Base-by-base conservation (phyloP, 2,329 filamentous ascomycete genomes). In the Pseudogymnoascus sp. region DNA sequence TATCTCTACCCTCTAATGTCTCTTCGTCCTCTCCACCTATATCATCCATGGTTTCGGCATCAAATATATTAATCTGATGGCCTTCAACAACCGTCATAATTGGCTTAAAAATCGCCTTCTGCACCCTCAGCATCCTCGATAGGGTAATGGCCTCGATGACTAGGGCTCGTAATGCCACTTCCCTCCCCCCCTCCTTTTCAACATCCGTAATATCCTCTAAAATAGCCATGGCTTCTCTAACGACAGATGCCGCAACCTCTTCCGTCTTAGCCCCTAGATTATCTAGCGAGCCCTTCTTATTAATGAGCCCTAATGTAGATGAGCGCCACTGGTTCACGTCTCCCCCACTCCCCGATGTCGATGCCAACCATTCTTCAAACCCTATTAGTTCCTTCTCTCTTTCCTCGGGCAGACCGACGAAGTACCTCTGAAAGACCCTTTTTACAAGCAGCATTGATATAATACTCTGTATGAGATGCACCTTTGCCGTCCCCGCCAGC, bases 281-380 rank as follows among this genome's bases (percentile, higher is more conserved):
- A 36, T 77, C 70, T 14, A 75, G 73, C 5, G 81, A 78, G 65
- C 84, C 83, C 69, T 83, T 83, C 63, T 80, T 80, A 61, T 61
- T 61, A 61, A 89, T 73, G 48, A 86, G 78, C 25, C 83, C 79
- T 43, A 89, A 78, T 1, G 86, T 89, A n/a, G 80, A 78, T 5
- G 86, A 84, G 41, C 87, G 84, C 86, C 86, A 89, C 71, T 86
- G 83, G 71, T 88, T 88, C 66, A 86, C 79, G 31, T 81, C 77
- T 66, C 84, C 81, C 54, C 78, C 76, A 4, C 82, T 79, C 60
- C 77, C 78, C 76, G 73, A 71, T 74, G 64, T 7, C 48, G 43
- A 65, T 10, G 67, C 34, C 60, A 85, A 70, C 5, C 80, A 75
- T 4, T 75, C 71, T 72, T 86, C 83, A 64, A 80, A 75, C 62